These are phyloP conservation scores for Thraustochytrium sp. DNA, from an alignment of 352 stramenopile genomes.

Conservation along the genomic window DNA sequence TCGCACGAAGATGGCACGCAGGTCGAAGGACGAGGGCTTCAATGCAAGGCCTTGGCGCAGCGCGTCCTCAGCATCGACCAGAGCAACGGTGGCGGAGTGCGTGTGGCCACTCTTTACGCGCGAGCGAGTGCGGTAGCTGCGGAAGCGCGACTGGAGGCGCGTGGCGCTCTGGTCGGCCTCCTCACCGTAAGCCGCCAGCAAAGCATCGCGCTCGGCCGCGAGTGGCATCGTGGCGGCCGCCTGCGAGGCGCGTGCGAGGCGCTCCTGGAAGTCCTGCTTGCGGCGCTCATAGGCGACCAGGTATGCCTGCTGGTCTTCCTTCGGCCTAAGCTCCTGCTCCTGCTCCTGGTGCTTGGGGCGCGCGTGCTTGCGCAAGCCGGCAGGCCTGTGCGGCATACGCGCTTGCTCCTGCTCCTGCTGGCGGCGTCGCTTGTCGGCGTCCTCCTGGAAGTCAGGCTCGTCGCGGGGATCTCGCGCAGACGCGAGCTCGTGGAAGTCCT, in stretches of 20 bases:
- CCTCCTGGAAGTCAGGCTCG: conserved; percentile 12
- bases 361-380: too few relatives aligned
- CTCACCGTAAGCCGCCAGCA: background rate
- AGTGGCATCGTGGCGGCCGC: background rate
- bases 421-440: background rate
- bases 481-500: conserved; percentile 17
- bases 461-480: background rate
- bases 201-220: background rate
- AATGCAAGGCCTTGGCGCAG: background rate
- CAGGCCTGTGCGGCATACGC: background rate
- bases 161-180: background rate
- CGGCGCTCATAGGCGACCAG: background rate
- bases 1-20: background rate
- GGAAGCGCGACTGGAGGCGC: background rate
- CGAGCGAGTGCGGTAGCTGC: background rate
- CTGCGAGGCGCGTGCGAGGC: conserved; percentile 1
- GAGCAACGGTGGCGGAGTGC: background rate
- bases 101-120: background rate
- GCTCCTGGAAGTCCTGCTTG: conserved; percentile 9
- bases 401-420: background rate
- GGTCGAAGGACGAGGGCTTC: background rate
- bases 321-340: background rate
- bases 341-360: background rate
- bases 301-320: background rate
- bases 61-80: conserved; percentile 18